Base-by-base conservation (phyloP, 306 rosid species). In the Cucumis cinereus region DNA sequence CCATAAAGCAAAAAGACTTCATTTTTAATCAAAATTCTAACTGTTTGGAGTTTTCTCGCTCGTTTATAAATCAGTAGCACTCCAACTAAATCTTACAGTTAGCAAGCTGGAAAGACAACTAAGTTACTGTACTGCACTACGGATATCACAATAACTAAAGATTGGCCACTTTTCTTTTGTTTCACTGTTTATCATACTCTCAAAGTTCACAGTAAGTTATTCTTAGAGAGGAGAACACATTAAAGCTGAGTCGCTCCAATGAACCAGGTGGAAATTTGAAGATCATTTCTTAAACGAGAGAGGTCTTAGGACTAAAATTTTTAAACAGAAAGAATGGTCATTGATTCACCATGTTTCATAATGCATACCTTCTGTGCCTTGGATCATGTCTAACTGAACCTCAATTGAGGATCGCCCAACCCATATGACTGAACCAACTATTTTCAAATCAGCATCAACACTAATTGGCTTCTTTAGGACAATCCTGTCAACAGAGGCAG, bases 401-500 rank as follows among this genome's bases (percentile, higher is more conserved):
- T 94, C 97, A 47, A 94, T 94, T 33, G 98, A 94, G 56, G 98
- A 94, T 75, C 88, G 86, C 6, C 98, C 97, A 74, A 94, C 97
- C 97, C 97, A 93, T 71, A 94, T 85, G 77, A 94, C 96, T 78
- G 94, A 83, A 83, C 98, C 98, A 81, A 86, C 90, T 59, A 94
- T 89, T 38, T 83, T 88, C 82, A 94, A 86, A 83, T 94, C 98
- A 71, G 59, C 78, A 84, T 84, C 78, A 69, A 92, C 99, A 84
- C 96, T 89, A 70, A 94, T 89, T 1, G 99, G 87, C 82, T 88
- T 94, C 89, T 92, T 91, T 73, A 94, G 77, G 9, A 92, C 89
- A 82, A 94, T 94, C 87, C 87, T 94, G 81, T 94, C 98, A 16
- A 94, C 97, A 38, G 98, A 90, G 63, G 98, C 97, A 63, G 97